These are phyloP conservation scores for Trichoderma citrinoviride DNA, from an alignment of 2,329 filamentous ascomycete species.

Conservation along the genomic window DNA sequence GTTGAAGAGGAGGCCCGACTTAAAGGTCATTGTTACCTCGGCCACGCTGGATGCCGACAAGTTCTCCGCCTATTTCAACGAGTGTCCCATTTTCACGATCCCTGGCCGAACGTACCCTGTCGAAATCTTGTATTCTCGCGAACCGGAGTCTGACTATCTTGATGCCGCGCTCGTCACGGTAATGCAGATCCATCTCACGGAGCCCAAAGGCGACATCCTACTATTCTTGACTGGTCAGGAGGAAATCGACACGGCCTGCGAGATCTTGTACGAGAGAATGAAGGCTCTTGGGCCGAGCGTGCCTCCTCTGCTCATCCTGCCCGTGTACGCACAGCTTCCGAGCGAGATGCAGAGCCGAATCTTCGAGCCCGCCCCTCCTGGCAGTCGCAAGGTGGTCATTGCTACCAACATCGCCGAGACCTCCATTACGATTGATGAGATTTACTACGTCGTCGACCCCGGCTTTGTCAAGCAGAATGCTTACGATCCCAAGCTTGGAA, in stretches of 20 bases:
- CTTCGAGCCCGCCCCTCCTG: slow-evolving; percentile 87
- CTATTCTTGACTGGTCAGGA: slow-evolving; percentile 96
- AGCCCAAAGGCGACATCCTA: slow-evolving; percentile 90
- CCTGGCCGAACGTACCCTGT: slow-evolving; percentile 94
- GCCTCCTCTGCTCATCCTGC: slow-evolving; percentile 86
- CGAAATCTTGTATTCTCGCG: slow-evolving; percentile 90
- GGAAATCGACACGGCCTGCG: slow-evolving; percentile 93
- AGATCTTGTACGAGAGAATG: slow-evolving; percentile 93
- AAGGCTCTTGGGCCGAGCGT: slow-evolving; percentile 88
- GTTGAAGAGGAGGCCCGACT: slow-evolving; percentile 75
- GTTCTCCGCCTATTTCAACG: slow-evolving; percentile 93
- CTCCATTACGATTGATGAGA: slow-evolving; percentile 95
- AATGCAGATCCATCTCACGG: slow-evolving; percentile 96
- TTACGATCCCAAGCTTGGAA: slow-evolving; percentile 94
- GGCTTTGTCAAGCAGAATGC: slow-evolving; percentile 98
- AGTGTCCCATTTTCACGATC: slow-evolving; percentile 94
- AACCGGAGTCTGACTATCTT: slow-evolving; percentile 93
- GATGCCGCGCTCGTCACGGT: slow-evolving; percentile 93
- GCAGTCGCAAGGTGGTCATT: slow-evolving; percentile 89
- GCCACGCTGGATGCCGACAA: slow-evolving; percentile 96
- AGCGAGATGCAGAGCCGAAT: slow-evolving; percentile 92
- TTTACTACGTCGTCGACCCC: slow-evolving; percentile 95
- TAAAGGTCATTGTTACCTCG: slow-evolving; percentile 95
- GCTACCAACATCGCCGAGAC: slow-evolving; percentile 99
- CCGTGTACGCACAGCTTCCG: slow-evolving; percentile 92